Conservation (phyloP, 139 green algal species). For the Chlorella sp. region DNA sequence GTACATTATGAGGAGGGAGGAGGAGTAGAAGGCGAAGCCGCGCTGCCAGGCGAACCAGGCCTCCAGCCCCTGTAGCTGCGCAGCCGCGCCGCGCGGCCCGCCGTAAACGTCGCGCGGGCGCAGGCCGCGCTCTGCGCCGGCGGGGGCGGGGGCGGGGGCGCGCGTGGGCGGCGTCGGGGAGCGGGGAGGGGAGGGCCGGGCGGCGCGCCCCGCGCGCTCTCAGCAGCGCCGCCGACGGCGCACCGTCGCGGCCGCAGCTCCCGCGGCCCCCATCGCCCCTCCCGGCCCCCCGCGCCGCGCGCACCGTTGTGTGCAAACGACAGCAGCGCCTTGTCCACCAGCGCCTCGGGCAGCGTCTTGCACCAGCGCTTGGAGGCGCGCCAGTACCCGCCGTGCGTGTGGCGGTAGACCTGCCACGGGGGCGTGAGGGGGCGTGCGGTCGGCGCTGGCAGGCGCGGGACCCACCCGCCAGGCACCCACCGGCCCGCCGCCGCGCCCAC, state of each 20-base stretch:
- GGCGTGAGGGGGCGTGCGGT: neutral
- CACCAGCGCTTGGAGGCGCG: constrained; percentile 71
- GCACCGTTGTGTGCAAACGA: constrained; percentile 75
- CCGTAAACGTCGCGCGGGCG: constrained; percentile 57
- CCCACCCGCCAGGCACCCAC: too few relatives aligned
- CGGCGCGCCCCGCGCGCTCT: neutral
- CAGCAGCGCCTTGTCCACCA: constrained; percentile 63
- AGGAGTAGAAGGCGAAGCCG: constrained; percentile 77
- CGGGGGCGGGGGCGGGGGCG: neutral
- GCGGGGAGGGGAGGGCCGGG: neutral
- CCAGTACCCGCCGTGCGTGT: constrained; percentile 54
- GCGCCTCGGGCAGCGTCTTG: constrained; percentile 63
- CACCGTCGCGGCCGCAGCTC: too few relatives aligned
- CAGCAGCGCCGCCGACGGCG: too few relatives aligned
- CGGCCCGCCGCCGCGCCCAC: too few relatives aligned
- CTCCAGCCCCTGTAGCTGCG: constrained; percentile 62
- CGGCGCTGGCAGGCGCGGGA: neutral
- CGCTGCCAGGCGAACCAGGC: constrained; percentile 71
- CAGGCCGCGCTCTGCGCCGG: constrained; percentile 35
- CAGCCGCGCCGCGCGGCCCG: constrained; percentile 48
- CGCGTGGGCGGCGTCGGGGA: neutral
- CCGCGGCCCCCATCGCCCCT: neutral
- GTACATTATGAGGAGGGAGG: constrained; percentile 80
- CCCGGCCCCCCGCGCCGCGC: neutral
- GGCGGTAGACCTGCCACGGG: constrained; percentile 50